Evolutionary conservation across 768 basidiomycete genomes (phyloP), one percentile per base, ranked within the genome.

Genomic region (Daedaleopsis sinensis): DNA sequence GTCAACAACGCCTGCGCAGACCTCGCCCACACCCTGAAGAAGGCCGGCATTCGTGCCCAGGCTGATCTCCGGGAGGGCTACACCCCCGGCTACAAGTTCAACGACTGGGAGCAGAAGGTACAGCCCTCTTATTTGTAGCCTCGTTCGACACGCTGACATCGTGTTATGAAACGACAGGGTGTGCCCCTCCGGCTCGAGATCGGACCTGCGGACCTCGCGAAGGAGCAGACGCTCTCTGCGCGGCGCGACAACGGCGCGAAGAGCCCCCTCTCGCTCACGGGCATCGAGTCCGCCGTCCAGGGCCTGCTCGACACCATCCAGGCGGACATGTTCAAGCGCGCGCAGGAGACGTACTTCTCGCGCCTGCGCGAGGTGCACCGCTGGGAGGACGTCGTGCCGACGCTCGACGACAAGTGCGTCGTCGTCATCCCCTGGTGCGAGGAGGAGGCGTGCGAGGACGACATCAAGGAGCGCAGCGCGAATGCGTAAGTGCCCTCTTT

Each of bases 51-150:
- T 64, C 82, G 91, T 64, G 92, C 93, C 37, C 93, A 89, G 75
- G 93, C 93, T 1, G 97, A 99, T 78, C 78, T 95, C 63, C 80
- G 96, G 61, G 97, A 98, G 4, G 94, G 92, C 9, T 97, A 98
- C 76, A 98, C 96, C 35, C 97, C 97, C 10, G 97, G 97, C 35
- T 98, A 90, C 80, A 99, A 99, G 79, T 99, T 97, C 81, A 97
- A 98, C 72, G 94, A 98, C 70, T 98, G 96, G 95, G 97, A 99
- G 79, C 90, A 98, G 77, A 93, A 96, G 86, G 94, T 91, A 62
- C 27, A 50, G 76, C 61, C 58, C 13, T 46, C n/a, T 8, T n/a
- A 23, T 9, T 43, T 12, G 12, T 4, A 49, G 18, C 42, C 13
- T 42, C 24, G 12, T 27, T 19, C 15, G 10, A 38, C n/a, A 49